Base-by-base conservation (phyloP, 805 yeast species). In the Barnettozyma populi region DNA sequence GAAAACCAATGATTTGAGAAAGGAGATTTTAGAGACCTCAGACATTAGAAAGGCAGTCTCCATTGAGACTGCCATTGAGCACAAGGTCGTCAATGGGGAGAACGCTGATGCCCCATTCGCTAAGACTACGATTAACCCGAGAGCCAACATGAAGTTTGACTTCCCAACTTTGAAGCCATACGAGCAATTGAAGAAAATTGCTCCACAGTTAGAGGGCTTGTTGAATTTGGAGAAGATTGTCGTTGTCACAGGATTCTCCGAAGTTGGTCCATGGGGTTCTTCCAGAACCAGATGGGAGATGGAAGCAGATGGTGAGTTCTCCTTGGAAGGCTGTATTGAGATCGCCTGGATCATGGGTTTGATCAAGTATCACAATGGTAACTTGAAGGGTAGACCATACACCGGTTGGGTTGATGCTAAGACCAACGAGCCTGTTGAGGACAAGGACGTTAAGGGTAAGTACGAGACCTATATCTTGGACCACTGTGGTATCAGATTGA, bases 281-380 rank as follows among this genome's bases (percentile, higher is more conserved):
- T 73, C 99, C 35, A 86, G 98, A 79, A 94, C 99, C 48, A 82
- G 99, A 78, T 94, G 99, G 99, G 98, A 94, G 72, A 94, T 94
- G 96, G 99, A 94, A 74, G 88, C 97, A 41, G 57, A 68, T 52
- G 99, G 99, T 62, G 89, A 86, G 65, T 94, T 94, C 72, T 90
- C 97, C 9, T 74, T 94, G 60, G 99, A 94, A 72, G 99, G 99
- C 64, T 86, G 97, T 64, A 85, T 94, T 65, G 99, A 94, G 74
- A 90, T 94, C 96, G 98, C 99, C 43, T 94, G 98, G 97, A 90
- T 94, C 60, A 94, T 94, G 98, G 97, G 97, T 57, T 79, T 86
- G 65, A 90, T 94, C 73, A 89, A 88, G 72, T 94, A 94, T 74
- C 94, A 87, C 74, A 87, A 88, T 58, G 98, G 97, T 73, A 76